Base-by-base conservation (phyloP, 768 basidiomycete species). In the Suillus clintonianus region DNA sequence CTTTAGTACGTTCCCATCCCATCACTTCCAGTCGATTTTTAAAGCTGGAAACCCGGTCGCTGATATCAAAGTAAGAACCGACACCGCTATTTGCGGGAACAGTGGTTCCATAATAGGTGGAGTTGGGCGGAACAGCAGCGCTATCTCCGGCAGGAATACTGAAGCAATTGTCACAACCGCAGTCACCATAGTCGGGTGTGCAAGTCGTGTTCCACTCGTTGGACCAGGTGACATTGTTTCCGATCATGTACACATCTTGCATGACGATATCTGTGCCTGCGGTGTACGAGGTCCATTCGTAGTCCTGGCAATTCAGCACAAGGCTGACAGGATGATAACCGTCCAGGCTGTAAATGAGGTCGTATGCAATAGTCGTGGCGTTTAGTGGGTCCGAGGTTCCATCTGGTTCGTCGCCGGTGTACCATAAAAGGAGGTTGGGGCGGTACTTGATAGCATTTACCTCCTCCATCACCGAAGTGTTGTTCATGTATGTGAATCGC, bases 391-490 rank as follows among this genome's bases (percentile, higher is more conserved):
- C 88, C 11, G 82, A 82, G 0, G 85, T 87, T 43, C 90, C 89
- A 67, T 91, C 89, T 0, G 87, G 89, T 72, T 92, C 90, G 66
- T 92, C 89, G 0, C 81, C 88, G 1, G 89, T 90, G 73, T 91
- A 91, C 87, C 88, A 90, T 2, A 89, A 74, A 17, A 92, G 79
- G 32, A 94, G 81, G 66, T 91, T 92, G 0, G 86, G 81, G 2
- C 88, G 82, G 39, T 83, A 80, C 68, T 89, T 90, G 76, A 93
- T 82, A 42, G 75, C 76, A 63, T 88, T 86, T 22, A 94, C 91
- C 76, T 94, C 85, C 61, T 85, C 82, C 2, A 81, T 85, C 32
- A 93, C 87, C 1, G 83, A 80, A 7, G 85, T 82, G 9, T 76
- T 67, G 72, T 93, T 87, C 82, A 81, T 85, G 77, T 92, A 93